Conservation (phyloP, 352 stramenopile species). For the Phytopythium kandeliae region DNA sequence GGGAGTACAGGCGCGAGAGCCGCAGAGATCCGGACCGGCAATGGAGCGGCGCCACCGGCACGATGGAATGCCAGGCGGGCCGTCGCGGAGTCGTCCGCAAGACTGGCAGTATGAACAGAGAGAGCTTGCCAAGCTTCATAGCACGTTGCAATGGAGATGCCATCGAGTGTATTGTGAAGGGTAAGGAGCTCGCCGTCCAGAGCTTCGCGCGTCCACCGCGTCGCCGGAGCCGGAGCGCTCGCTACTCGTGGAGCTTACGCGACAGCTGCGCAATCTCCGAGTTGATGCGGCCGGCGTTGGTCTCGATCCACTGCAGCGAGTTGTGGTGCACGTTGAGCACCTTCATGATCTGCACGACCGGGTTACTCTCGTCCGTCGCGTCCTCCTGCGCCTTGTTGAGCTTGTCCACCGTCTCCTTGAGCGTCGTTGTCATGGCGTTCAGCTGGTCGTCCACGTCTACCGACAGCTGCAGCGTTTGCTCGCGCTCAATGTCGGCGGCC, state of each 20-base stretch:
- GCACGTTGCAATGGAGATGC: background rate
- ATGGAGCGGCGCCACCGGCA: background rate
- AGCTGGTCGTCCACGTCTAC: conserved; percentile 85
- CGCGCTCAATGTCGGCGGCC: conserved; percentile 78
- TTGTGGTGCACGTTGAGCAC: conserved; percentile 88
- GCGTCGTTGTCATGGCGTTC: conserved; percentile 80
- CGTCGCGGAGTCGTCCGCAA: background rate
- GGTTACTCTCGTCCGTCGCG: conserved; percentile 63
- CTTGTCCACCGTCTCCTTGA: conserved; percentile 86
- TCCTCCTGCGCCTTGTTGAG: conserved; percentile 81
- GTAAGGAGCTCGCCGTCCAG: background rate
- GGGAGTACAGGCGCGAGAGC: background rate
- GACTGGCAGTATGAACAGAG: background rate
- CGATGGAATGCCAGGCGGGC: background rate
- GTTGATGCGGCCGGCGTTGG: conserved; percentile 63
- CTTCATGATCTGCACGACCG: conserved; percentile 86
- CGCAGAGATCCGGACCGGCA: background rate
- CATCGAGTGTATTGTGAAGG: conserved; percentile 1
- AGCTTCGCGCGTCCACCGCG: too few species aligned
- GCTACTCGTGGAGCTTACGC: conserved; percentile 52
- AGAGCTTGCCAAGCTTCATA: background rate
- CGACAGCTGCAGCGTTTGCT: conserved; percentile 82
- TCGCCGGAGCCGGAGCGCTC: too few species aligned
- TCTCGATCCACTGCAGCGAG: conserved; percentile 83
- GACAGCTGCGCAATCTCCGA: conserved; percentile 58